A percentile compares a stretch with the other conserved stretches of the same genome.
These are phyloP conservation scores for Penicillium sp. DNA, from an alignment of 2,329 filamentous ascomycete genomes.

Conservation along the genomic window DNA sequence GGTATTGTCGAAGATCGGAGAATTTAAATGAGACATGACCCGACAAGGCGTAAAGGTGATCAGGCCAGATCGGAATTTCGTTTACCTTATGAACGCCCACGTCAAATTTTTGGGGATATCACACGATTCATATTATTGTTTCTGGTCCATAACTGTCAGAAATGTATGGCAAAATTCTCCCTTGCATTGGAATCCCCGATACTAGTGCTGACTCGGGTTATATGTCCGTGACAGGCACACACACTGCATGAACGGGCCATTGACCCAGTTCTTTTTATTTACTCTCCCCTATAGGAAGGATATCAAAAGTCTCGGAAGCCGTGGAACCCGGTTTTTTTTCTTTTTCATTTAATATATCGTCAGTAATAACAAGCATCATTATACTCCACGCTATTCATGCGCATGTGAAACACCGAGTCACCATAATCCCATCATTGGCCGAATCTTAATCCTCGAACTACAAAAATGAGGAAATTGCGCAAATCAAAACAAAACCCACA, in stretches of 20 bases:
- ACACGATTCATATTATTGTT: background rate
- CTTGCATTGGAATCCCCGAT: background rate
- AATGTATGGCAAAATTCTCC: too few relatives aligned
- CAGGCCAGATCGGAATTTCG: constrained; percentile 3
- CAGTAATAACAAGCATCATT: background rate
- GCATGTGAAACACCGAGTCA: too few relatives aligned
- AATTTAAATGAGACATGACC: background rate
- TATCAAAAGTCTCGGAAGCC: background rate
- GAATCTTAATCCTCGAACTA: background rate
- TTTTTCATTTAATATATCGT: background rate
- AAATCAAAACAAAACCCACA: background rate
- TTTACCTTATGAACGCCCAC: background rate
- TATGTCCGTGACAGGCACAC: background rate
- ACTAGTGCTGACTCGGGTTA: constrained; percentile 13
- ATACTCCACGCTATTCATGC: too few relatives aligned
- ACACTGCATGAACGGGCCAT: background rate
- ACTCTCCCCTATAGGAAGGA: background rate
- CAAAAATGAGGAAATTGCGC: background rate
- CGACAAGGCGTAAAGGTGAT: background rate
- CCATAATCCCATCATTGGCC: too few relatives aligned
- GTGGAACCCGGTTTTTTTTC: too few relatives aligned
- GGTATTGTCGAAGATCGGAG: background rate
- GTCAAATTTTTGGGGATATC: background rate
- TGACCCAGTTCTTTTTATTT: background rate
- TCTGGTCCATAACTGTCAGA: too few relatives aligned